A percentile compares a stretch with the other conserved stretches of the same genome.
Evolutionary conservation across 495 filamentous ascomycete species (phyloP).

Genomic region (Penicillium odoratum): DNA sequence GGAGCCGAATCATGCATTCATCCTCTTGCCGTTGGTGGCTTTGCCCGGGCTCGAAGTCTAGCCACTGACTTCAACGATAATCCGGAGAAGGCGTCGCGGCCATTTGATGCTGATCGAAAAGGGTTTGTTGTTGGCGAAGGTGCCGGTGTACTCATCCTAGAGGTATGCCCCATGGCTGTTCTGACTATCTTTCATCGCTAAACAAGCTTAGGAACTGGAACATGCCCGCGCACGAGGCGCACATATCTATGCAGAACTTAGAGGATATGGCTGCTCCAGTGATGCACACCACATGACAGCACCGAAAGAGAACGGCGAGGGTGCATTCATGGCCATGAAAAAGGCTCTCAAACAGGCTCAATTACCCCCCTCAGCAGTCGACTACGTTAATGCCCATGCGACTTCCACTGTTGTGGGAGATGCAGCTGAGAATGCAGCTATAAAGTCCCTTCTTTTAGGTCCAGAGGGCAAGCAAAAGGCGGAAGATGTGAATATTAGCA

Average conservation of each 20-base stretch:
- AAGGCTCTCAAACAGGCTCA: constrained; percentile 73
- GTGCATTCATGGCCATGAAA: constrained; percentile 82
- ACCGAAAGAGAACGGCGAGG: constrained; percentile 75
- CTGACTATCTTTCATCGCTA: neutral
- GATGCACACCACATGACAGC: constrained; percentile 95
- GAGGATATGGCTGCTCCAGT: constrained; percentile 81
- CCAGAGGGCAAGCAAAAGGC: constrained; percentile 62
- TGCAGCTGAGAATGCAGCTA: constrained; percentile 82
- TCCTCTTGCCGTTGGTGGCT: constrained; percentile 87
- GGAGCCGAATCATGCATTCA: constrained; percentile 96
- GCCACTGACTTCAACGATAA: constrained; percentile 75
- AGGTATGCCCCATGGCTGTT: constrained; percentile 44
- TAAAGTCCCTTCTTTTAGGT: constrained; percentile 74
- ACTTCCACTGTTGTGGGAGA: constrained; percentile 86
- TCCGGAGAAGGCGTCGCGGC: constrained; percentile 74
- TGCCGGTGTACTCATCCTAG: constrained; percentile 81
- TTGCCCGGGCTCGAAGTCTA: constrained; percentile 82
- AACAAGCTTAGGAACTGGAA: constrained; percentile 65
- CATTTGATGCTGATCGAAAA: constrained; percentile 77
- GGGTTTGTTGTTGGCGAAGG: constrained; percentile 96
- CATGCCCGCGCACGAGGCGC: constrained; percentile 81
- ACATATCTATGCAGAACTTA: constrained; percentile 83
- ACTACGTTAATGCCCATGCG: constrained; percentile 95
- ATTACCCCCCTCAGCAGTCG: constrained; percentile 66
- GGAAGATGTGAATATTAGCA: constrained; percentile 75